A percentile compares a stretch with the other conserved stretches of the same genome.
These are phyloP conservation scores for Nakaseomyces delphensis DNA, from an alignment of 1,139 yeast genomes.

Conservation along the genomic window DNA sequence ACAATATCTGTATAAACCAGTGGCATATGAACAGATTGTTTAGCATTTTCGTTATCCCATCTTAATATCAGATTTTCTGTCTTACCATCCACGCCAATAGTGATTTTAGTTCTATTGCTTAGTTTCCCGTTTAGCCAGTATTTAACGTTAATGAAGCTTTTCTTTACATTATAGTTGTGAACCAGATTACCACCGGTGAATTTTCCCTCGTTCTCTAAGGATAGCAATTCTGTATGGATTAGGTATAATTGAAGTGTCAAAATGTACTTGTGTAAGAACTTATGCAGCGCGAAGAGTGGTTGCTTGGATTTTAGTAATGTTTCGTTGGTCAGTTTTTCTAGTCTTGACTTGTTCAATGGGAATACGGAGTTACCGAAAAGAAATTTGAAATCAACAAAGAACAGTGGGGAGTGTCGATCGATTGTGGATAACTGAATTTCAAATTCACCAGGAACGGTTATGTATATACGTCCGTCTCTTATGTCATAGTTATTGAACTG, in stretches of 20 bases:
- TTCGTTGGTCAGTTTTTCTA: constrained; percentile 43
- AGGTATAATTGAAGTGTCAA: constrained; percentile 66
- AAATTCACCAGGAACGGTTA: constrained; percentile 57
- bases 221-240: constrained; percentile 55
- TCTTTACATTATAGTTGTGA: constrained; percentile 58
- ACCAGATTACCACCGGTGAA: constrained; percentile 62
- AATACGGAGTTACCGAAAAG: constrained; percentile 32
- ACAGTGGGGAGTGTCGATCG: constrained; percentile 63
- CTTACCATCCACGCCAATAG: constrained; percentile 52
- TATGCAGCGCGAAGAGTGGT: constrained; percentile 50
- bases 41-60: constrained; percentile 42
- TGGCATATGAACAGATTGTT: constrained; percentile 23
- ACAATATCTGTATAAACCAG: constrained; percentile 27
- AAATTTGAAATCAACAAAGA: constrained; percentile 68
- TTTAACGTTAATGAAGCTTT: constrained; percentile 50
- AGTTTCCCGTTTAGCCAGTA: constrained; percentile 56
- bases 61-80: constrained; percentile 45
- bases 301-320: constrained; percentile 43
- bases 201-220: constrained; percentile 39
- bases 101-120: constrained; percentile 47
- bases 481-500: constrained; percentile 56
- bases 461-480: constrained; percentile 66
- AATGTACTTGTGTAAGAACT: constrained; percentile 60
- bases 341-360: constrained; percentile 35
- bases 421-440: constrained; percentile 64